Evolutionary conservation across 2,329 filamentous ascomycete species (phyloP).

Genomic region (Aspergillus fischeri): DNA sequence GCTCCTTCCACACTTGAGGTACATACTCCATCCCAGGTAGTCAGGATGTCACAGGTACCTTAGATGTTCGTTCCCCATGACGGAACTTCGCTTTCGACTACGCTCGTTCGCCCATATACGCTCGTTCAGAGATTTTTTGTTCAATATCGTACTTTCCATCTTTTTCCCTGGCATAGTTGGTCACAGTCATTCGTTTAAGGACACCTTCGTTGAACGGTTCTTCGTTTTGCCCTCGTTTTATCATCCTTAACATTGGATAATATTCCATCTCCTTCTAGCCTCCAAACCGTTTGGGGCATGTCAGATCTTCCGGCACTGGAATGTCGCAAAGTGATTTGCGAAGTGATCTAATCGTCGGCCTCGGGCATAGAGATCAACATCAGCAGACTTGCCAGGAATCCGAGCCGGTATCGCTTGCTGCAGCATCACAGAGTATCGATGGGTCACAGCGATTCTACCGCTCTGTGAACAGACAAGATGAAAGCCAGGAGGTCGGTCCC

Average conservation of each 20-base stretch:
- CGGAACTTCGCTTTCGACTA: not conserved
- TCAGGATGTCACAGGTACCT: not conserved
- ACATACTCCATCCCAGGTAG: not conserved
- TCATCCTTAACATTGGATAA: not conserved
- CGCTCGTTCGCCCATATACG: not conserved
- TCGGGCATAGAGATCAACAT: not conserved
- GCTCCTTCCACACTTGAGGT: not conserved
- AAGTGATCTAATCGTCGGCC: slow-evolving; percentile 1
- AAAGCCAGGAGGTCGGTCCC: not conserved
- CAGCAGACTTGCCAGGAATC: not conserved
- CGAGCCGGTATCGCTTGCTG: not conserved
- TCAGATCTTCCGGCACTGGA: not conserved
- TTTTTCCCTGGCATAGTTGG: slow-evolving; percentile 13
- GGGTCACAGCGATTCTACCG: slow-evolving; percentile 13
- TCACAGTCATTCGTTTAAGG: slow-evolving; percentile 12
- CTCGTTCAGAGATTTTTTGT: not conserved
- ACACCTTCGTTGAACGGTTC: slow-evolving; percentile 8
- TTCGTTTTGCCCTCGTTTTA: not conserved
- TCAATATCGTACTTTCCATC: slow-evolving; percentile 8
- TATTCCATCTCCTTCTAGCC: not conserved
- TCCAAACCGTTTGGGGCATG: not conserved
- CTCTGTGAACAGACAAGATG: slow-evolving; percentile 1
- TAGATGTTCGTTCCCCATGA: not conserved
- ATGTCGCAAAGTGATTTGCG: slow-evolving; percentile 10
- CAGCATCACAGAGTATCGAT: not conserved